These are phyloP conservation scores for Botrytis porri DNA, from an alignment of 2,329 filamentous ascomycete genomes.

Conservation along the genomic window DNA sequence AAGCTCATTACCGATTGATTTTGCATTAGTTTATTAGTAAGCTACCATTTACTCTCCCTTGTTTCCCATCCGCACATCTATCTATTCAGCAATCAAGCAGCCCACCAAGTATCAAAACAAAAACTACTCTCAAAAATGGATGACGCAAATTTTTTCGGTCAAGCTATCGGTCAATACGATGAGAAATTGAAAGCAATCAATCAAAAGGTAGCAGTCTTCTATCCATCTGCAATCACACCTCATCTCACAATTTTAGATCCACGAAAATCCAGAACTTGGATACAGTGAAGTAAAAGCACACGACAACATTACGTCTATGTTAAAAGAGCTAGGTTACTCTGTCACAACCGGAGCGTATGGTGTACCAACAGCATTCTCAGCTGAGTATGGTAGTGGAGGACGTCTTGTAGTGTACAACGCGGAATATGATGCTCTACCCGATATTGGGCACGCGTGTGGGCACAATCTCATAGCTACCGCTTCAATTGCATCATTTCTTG, in stretches of 20 bases:
- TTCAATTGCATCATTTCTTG: conserved; percentile 42
- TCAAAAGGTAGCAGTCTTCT: conserved; percentile 1
- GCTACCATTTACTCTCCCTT: background rate
- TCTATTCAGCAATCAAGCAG: background rate
- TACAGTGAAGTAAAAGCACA: conserved; percentile 53
- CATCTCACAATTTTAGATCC: conserved; percentile 38
- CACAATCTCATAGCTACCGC: conserved; percentile 45
- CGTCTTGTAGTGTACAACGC: conserved; percentile 44
- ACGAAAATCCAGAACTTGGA: conserved; percentile 49
- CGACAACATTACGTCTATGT: conserved; percentile 46
- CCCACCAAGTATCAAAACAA: background rate
- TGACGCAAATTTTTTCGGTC: background rate
- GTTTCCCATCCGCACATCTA: background rate
- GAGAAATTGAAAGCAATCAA: conserved; percentile 21
- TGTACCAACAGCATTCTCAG: conserved; percentile 51
- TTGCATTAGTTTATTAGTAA: background rate
- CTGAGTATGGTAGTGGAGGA: conserved; percentile 44
- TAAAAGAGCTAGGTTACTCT: conserved; percentile 45
- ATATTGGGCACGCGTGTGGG: conserved; percentile 44
- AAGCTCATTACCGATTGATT: background rate
- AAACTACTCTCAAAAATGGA: background rate
- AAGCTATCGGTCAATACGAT: conserved; percentile 15
- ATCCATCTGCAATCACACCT: background rate
- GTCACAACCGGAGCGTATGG: conserved; percentile 51
- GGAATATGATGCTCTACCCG: conserved; percentile 48